Percentiles rank a stretch among this genome's conserved stretches.
Evolutionary conservation across 768 basidiomycete genomes (phyloP).

Genomic region (Russula sp.): DNA sequence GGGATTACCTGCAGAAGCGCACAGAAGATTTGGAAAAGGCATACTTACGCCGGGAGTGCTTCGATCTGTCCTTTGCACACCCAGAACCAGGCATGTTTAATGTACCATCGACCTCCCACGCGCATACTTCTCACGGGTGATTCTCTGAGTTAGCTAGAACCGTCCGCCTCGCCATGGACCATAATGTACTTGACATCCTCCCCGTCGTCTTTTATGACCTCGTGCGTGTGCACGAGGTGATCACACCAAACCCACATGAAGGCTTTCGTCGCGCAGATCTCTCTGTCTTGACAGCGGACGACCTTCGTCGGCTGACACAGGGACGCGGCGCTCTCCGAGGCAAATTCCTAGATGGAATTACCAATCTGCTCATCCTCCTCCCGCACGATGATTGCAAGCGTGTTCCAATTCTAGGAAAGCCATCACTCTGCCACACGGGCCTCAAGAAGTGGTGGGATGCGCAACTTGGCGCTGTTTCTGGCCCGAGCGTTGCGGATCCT

Average conservation of each 20-base stretch:
- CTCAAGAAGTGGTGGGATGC: slow-evolving; percentile 19
- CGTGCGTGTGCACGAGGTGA: slow-evolving; percentile 16
- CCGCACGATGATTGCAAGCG: slow-evolving; percentile 80
- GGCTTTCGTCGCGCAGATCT: slow-evolving; percentile 17
- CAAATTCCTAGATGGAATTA: slow-evolving; percentile 26
- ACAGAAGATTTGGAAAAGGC: slow-evolving; percentile 19
- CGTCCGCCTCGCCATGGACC: slow-evolving; percentile 20
- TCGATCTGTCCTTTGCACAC: slow-evolving; percentile 19
- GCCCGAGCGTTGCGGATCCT: slow-evolving; percentile 16
- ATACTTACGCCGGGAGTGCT: slow-evolving; percentile 16
- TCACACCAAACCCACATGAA: slow-evolving; percentile 13
- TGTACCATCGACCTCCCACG: not conserved
- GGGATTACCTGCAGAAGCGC: slow-evolving; percentile 16
- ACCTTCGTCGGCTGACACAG: slow-evolving; percentile 19
- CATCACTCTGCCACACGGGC: slow-evolving; percentile 7
- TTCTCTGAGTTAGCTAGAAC: slow-evolving; percentile 8
- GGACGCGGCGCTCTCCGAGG: slow-evolving; percentile 16
- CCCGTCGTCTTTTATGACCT: slow-evolving; percentile 22
- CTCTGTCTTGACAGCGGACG: slow-evolving; percentile 16
- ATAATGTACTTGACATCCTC: slow-evolving; percentile 18
- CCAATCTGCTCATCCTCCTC: slow-evolving; percentile 80
- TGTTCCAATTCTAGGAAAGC: slow-evolving; percentile 55
- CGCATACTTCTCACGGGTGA: not conserved
- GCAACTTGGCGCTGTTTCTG: slow-evolving; percentile 12
- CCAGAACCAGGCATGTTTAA: slow-evolving; percentile 17